Evolutionary conservation across 345 rosid genomes (phyloP).

Genomic region (Euphorbia tirucalli): DNA sequence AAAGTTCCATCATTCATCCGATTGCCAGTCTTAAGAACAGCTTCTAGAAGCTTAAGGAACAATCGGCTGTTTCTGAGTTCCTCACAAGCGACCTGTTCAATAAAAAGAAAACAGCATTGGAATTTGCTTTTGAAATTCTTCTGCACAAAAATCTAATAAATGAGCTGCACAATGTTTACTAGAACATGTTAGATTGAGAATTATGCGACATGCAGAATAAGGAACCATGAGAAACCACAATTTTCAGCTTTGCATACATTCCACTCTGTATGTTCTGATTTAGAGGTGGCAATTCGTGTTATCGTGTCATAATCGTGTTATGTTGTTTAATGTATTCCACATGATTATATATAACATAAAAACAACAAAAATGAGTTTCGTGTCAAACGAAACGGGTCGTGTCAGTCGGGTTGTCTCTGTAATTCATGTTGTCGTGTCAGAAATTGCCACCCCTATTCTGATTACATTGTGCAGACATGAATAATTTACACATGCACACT

Average conservation of each 20-base stretch:
- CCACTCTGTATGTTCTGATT: too few relatives aligned
- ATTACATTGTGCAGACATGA: not conserved
- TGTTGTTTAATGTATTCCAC: too few relatives aligned
- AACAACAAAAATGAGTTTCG: too few relatives aligned
- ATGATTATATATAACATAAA: too few relatives aligned
- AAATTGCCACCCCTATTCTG: too few relatives aligned
- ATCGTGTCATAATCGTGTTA: too few relatives aligned
- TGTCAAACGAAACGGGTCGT: too few relatives aligned
- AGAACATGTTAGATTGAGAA: not conserved
- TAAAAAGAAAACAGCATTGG: not conserved
- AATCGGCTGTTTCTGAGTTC: slow-evolving; percentile 78
- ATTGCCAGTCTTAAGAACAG: slow-evolving; percentile 98
- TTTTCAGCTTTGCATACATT: slow-evolving; percentile 3
- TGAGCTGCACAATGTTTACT: not conserved
- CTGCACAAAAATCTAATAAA: not conserved
- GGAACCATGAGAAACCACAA: not conserved
- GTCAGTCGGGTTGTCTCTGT: too few relatives aligned
- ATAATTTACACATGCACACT: not conserved
- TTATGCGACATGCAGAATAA: not conserved
- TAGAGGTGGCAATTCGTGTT: too few relatives aligned
- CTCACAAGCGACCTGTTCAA: slow-evolving; percentile 75
- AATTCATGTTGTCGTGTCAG: too few relatives aligned
- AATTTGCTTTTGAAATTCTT: slow-evolving; percentile 1
- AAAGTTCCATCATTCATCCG: slow-evolving; percentile 98
- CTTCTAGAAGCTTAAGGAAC: slow-evolving; percentile 94